Evolutionary conservation across 129 eudicot species (phyloP), one percentile per base, ranked within the genome.

Genomic region (Pittosporum tobira): DNA sequence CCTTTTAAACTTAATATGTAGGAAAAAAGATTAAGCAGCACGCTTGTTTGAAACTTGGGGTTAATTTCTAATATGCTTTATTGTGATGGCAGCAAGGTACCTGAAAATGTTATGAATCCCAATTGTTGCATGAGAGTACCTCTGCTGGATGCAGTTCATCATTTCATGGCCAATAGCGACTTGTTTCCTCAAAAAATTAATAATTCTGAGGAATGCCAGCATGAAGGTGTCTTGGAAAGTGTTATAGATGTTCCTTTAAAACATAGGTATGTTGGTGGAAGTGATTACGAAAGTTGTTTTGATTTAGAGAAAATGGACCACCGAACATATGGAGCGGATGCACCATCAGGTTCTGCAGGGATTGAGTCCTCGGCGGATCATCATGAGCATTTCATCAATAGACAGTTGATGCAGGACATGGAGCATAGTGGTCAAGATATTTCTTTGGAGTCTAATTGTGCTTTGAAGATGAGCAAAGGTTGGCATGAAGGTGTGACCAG

Each of bases 41-140:
- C 47, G 24, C 6, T 28, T 65, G 22, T 62, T 51, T 21, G 16
- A 77, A 52, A 54, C 30, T 48, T 52, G 22, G 63, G 21, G 18
- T 31, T n/a, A 25, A 37, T 30, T 54, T 46, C 42, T 51, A 51
- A 62, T 66, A 13, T 59, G 48, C 20, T 65, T 26, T 45, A 26
- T 59, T 64, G 11, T 62, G 21, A 47, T 25, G 59, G 61, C 84
- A 89, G 95, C 31, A 79, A 67, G 66, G 69, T 51, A 16, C 65
- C 70, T 53, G 71, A 51, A 57, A 79, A 40, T 40, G 46, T 3
- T 40, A 40, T 40, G 18, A 40, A 14, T 4, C n/a, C 2, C 16
- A 4, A 40, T 40, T 10, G n/a, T 40, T 40, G 16, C 11, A 12
- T 40, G 46, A 40, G 11, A 40, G 14, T 40, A 40, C n/a, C 46